A percentile compares a stretch with the other conserved stretches of the same genome.
Evolutionary conservation across 768 basidiomycete species (phyloP).

Genomic region (Naganishia randhawae): DNA sequence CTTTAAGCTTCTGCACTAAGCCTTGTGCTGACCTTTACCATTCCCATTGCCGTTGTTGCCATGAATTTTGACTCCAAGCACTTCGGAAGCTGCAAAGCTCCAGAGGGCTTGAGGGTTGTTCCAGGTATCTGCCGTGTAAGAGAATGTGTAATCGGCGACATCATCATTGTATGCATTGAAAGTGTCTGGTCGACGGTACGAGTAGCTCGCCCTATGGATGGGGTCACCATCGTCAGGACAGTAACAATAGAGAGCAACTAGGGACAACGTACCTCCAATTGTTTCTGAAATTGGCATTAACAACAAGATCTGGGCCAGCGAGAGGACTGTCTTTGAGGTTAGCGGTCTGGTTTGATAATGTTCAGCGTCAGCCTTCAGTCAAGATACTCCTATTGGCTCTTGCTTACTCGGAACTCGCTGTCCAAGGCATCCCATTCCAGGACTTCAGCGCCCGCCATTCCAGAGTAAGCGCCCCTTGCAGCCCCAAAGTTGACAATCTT

Average conservation of each 20-base stretch:
- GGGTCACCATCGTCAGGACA: background rate
- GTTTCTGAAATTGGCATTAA: conserved; percentile 25
- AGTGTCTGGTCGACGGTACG: background rate
- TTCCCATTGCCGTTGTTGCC: conserved; percentile 9
- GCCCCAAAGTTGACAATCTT: conserved; percentile 95
- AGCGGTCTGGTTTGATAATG: conserved; percentile 10
- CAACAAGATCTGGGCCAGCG: conserved; percentile 21
- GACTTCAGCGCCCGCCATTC: conserved; percentile 64
- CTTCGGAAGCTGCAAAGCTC: conserved; percentile 6
- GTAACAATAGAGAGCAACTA: background rate
- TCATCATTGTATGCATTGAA: conserved; percentile 22
- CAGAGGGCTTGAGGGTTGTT: conserved; percentile 25
- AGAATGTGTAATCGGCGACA: conserved; percentile 6
- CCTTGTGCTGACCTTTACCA: background rate
- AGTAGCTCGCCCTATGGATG: background rate
- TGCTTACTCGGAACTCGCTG: conserved; percentile 55
- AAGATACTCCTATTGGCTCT: background rate
- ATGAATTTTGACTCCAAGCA: conserved; percentile 3
- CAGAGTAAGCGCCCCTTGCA: conserved; percentile 67
- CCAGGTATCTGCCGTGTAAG: conserved; percentile 19
- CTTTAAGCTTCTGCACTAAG: background rate
- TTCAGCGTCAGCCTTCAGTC: background rate
- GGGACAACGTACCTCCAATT: conserved; percentile 23
- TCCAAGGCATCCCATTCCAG: conserved; percentile 63
- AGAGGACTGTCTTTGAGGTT: conserved; percentile 20